These are phyloP conservation scores for Sanghuangporus weigelae DNA, from an alignment of 1,284 basidiomycete genomes.

Conservation along the genomic window DNA sequence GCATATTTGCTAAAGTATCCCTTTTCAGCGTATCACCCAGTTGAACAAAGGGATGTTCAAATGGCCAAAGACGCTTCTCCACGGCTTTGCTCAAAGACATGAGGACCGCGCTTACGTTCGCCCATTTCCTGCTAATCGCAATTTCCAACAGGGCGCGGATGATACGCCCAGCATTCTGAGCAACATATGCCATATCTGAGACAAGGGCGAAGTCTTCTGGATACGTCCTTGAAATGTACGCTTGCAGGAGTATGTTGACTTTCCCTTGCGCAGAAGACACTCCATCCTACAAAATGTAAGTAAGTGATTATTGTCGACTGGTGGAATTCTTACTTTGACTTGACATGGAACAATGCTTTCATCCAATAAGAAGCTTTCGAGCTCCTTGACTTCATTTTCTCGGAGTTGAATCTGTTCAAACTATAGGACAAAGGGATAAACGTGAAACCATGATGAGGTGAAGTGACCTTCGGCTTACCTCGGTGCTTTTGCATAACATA, in stretches of 20 bases:
- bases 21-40: constrained; percentile 58
- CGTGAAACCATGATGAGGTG: background rate
- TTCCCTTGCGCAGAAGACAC: constrained; percentile 82
- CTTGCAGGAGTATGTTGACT: constrained; percentile 95
- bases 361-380: constrained; percentile 65
- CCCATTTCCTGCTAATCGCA: constrained; percentile 89
- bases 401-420: constrained; percentile 95
- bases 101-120: constrained; percentile 73
- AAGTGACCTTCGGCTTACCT: constrained; percentile 43
- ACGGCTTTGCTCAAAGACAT: constrained; percentile 93
- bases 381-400: constrained; percentile 85
- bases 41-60: constrained; percentile 88
- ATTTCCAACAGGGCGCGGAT: constrained; percentile 93
- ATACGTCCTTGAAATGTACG: constrained; percentile 75
- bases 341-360: constrained; percentile 61
- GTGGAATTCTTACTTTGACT: constrained; percentile 53
- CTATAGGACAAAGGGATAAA: constrained; percentile 33
- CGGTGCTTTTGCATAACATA: constrained; percentile 87
- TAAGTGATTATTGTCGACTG: background rate
- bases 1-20: constrained; percentile 80
- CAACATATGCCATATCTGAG: constrained; percentile 91
- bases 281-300: constrained; percentile 48
- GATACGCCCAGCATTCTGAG: constrained; percentile 93
- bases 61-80: constrained; percentile 93
- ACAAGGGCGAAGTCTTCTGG: constrained; percentile 97